A percentile compares a stretch with the other conserved stretches of the same genome.
Conservation (phyloP, 2,329 filamentous ascomycete genomes). For the Aspergillus aculeatinus region DNA sequence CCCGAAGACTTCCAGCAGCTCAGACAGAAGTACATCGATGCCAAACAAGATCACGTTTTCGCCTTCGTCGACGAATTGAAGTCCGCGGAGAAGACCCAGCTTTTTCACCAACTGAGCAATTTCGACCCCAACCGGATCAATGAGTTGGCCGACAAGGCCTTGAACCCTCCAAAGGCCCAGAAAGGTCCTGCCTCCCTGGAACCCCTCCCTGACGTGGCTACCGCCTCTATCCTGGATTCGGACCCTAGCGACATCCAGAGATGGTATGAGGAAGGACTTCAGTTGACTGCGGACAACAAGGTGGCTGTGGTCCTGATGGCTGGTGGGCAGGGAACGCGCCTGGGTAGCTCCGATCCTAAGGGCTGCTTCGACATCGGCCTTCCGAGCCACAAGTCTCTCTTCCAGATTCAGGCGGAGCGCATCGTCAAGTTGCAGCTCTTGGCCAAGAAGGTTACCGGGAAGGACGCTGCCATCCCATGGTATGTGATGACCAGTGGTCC, state of each 20-base stretch:
- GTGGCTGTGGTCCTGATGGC: slow-evolving; percentile 93
- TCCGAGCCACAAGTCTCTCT: slow-evolving; percentile 88
- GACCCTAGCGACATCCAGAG: slow-evolving; percentile 71
- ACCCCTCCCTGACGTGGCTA: slow-evolving; percentile 81
- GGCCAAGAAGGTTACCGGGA: slow-evolving; percentile 67
- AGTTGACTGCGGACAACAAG: slow-evolving; percentile 66
- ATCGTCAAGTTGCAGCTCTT: slow-evolving; percentile 83
- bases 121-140: slow-evolving; percentile 89
- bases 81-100: slow-evolving; percentile 67
- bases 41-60: slow-evolving; percentile 79
- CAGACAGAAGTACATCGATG: slow-evolving; percentile 69
- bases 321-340: slow-evolving; percentile 89
- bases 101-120: slow-evolving; percentile 77
- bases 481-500: slow-evolving; percentile 99
- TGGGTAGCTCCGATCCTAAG: slow-evolving; percentile 94
- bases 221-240: slow-evolving; percentile 89
- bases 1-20: slow-evolving; percentile 67
- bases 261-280: slow-evolving; percentile 75
- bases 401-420: slow-evolving; percentile 95
- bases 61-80: slow-evolving; percentile 81
- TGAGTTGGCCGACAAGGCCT: slow-evolving; percentile 75
- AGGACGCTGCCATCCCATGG: slow-evolving; percentile 76
- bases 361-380: slow-evolving; percentile 97
- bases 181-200: slow-evolving; percentile 63
- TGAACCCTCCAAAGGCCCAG: slow-evolving; percentile 68